Base-by-base conservation (phyloP, 371 early-diverging fungal genomes). In the Capillidium heterosporum region DNA sequence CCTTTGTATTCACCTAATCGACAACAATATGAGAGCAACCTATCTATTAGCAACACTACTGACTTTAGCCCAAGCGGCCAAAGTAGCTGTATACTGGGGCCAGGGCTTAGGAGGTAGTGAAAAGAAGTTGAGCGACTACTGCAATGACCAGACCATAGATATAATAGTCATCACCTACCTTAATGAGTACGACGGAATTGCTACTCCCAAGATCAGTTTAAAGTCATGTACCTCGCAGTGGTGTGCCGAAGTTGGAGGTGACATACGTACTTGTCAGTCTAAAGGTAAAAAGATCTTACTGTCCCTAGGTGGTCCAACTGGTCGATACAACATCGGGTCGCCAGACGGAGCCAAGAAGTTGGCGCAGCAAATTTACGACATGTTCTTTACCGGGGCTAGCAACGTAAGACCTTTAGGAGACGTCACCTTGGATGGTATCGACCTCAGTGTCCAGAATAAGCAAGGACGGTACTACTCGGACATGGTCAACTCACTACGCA, bases 301-400 rank as follows among this genome's bases (percentile, higher is more conserved):
- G 11, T 78, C 80, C 39, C 68, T 85, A 55, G 84, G 85, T 44
- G 85, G 82, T 26, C 81, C 81, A 13, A 57, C 78, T 13, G 81
- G 82, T 17, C 52, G 72, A 2, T 82, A 82, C 40, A 72, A 77
- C 1, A 71, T 85, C 39, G 53, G 61, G 0, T 54, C 59, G 0
- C 66, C 65, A 32, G 75, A 78, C 48, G 56, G 63, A 1, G 71
- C 74, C n/a, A 81, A 59, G 15, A 39, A 48, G 10, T 80, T 82
- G 65, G 82, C 85, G 0, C 57, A 76, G 3, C 72, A 71, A 1
- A 53, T 79, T 1, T 83, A 79, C 77, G 60, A 80, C 56, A 61
- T 78, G 57, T 80, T 81, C 62, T 70, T 78, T 48, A 70, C 62
- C 10, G 75, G 79, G 11, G 50, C 59, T 3, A 64, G 72, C 7